Conservation (phyloP, 305 asterid genomes). For the Fraxinus dipetala region DNA sequence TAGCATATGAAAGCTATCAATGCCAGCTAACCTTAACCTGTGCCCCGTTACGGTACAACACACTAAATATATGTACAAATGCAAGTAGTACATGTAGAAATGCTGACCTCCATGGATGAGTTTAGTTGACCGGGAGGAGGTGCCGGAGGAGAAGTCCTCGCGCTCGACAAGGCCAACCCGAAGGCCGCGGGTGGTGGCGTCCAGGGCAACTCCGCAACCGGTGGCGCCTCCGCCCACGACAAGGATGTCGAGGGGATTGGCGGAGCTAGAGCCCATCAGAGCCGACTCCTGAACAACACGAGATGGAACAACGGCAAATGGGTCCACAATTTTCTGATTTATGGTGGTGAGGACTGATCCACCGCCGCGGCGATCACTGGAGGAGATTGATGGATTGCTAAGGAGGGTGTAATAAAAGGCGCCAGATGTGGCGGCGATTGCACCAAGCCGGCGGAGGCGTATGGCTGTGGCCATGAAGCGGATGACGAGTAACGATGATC, state of each 20-base stretch:
- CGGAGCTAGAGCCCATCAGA: slow-evolving; percentile 53
- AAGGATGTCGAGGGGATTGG: slow-evolving; percentile 77
- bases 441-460: slow-evolving; percentile 78
- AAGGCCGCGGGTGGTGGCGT: slow-evolving; percentile 87
- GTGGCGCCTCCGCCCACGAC: slow-evolving; percentile 96
- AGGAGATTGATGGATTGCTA: slow-evolving; percentile 46
- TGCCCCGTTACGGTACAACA: slow-evolving; percentile 23
- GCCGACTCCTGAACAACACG: slow-evolving; percentile 74
- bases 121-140: slow-evolving; percentile 92
- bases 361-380: slow-evolving; percentile 47
- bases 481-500: slow-evolving; percentile 4
- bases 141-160: slow-evolving; percentile 89
- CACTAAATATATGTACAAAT: slow-evolving; percentile 8
- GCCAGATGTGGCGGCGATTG: slow-evolving; percentile 58
- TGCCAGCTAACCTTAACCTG: slow-evolving; percentile 20
- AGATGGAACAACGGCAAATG: slow-evolving; percentile 53
- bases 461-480: slow-evolving; percentile 52
- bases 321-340: slow-evolving; percentile 58
- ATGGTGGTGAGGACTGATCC: slow-evolving; percentile 38
- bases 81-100: slow-evolving; percentile 15
- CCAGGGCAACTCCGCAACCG: slow-evolving; percentile 92
- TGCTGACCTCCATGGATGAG: slow-evolving; percentile 90
- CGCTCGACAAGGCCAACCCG: slow-evolving; percentile 94
- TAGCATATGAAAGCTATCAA: slow-evolving; percentile 12
- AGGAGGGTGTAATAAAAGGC: slow-evolving; percentile 54